A percentile compares a stretch with the other conserved stretches of the same genome.
Evolutionary conservation across 2,329 filamentous ascomycete species (phyloP).

Genomic region (Cercospora sp.): DNA sequence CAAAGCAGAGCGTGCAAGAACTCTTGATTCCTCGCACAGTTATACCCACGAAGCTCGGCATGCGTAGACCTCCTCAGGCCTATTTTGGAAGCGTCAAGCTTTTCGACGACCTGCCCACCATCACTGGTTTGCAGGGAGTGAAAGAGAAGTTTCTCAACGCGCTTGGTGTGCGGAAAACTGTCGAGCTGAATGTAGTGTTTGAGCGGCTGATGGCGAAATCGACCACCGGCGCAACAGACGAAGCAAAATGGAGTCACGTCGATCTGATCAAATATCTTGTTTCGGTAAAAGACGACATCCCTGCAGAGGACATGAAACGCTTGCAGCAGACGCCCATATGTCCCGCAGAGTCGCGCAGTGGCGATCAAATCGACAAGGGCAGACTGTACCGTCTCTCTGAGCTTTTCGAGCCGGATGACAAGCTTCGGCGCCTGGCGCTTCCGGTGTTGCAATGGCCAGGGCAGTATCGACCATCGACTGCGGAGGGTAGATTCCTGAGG

Average conservation of each 20-base stretch:
- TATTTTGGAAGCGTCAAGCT: conserved; percentile 94
- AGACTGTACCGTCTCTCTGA: conserved; percentile 70
- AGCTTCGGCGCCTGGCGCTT: conserved; percentile 67
- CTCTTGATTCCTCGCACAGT: conserved; percentile 68
- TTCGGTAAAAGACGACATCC: conserved; percentile 87
- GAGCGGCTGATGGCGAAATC: conserved; percentile 71
- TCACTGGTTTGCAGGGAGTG: conserved; percentile 72
- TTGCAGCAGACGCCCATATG: conserved; percentile 78
- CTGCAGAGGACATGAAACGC: conserved; percentile 73
- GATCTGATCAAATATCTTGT: conserved; percentile 93
- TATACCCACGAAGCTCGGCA: conserved; percentile 87
- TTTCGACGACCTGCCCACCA: conserved; percentile 87
- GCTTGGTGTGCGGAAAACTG: conserved; percentile 89
- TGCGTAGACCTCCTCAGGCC: conserved; percentile 80
- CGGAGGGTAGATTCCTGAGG: conserved; percentile 73
- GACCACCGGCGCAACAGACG: conserved; percentile 49
- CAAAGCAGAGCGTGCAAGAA: conserved; percentile 64
- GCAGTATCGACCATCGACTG: conserved; percentile 62
- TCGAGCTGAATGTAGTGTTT: conserved; percentile 93
- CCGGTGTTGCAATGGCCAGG: conserved; percentile 83
- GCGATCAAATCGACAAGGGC: conserved; percentile 34
- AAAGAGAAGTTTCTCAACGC: conserved; percentile 87
- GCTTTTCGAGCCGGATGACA: conserved; percentile 75
- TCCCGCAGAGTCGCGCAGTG: conserved; percentile 65
- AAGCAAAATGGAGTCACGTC: conserved; percentile 79